Evolutionary conservation across 768 basidiomycete species (phyloP).

Genomic region (Tephrocybe rancida): DNA sequence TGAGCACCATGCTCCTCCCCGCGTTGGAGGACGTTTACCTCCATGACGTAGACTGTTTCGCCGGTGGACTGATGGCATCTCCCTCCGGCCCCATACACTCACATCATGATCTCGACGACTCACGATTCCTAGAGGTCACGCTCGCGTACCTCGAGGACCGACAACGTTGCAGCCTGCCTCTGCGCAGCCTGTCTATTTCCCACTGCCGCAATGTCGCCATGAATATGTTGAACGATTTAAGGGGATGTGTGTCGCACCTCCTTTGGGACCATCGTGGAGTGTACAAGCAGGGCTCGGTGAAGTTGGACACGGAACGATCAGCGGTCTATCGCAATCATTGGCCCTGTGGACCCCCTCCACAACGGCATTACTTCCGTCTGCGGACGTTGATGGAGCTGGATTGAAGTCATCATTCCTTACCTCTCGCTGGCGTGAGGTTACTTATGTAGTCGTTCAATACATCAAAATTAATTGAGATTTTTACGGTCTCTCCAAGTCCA

Average conservation of each 20-base stretch:
- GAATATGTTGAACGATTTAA: constrained; percentile 25
- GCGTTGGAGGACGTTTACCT: constrained; percentile 39
- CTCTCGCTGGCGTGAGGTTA: neutral
- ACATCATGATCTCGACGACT: constrained; percentile 39
- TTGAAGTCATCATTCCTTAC: constrained; percentile 9
- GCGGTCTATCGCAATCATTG: constrained; percentile 32
- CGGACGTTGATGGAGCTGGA: constrained; percentile 31
- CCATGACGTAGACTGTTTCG: constrained; percentile 38
- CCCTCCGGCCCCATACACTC: constrained; percentile 32
- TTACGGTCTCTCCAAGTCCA: too few relatives aligned
- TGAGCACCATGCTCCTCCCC: constrained; percentile 31
- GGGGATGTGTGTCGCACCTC: constrained; percentile 31
- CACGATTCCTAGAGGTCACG: constrained; percentile 42
- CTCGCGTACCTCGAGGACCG: constrained; percentile 32
- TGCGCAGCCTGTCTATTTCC: constrained; percentile 39
- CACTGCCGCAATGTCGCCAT: constrained; percentile 31
- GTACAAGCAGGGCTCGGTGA: constrained; percentile 24
- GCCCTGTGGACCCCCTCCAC: constrained; percentile 8
- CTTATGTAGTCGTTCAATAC: too few relatives aligned
- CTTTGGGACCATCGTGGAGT: constrained; percentile 32
- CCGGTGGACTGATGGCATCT: constrained; percentile 43
- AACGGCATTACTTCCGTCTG: constrained; percentile 36
- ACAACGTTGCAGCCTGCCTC: constrained; percentile 23
- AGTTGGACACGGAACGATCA: constrained; percentile 19
- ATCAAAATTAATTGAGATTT: too few relatives aligned